Evolutionary conservation across 2,329 filamentous ascomycete genomes (phyloP).

Genomic region (Teratosphaeria nubilosa): DNA sequence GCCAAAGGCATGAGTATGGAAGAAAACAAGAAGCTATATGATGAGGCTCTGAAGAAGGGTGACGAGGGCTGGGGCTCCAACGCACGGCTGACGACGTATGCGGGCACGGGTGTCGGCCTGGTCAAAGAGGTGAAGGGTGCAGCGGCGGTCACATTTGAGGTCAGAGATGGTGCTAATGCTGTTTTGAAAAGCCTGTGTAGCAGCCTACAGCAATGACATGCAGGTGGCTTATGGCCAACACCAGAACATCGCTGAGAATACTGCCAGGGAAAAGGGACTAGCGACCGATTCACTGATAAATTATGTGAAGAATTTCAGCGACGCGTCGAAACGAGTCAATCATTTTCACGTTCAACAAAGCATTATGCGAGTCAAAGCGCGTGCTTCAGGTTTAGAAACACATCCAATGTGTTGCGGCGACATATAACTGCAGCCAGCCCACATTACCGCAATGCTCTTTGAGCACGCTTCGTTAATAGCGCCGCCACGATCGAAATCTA

Average conservation of each 20-base stretch:
- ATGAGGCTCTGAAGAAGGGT: conserved; percentile 38
- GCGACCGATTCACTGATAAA: background rate
- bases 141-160: conserved; percentile 41
- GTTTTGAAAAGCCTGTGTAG: conserved; percentile 3
- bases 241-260: background rate
- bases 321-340: background rate
- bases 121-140: conserved; percentile 42
- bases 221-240: background rate
- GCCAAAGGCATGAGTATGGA: conserved; percentile 28
- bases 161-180: conserved; percentile 26
- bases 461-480: background rate
- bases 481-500: background rate
- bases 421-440: background rate
- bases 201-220: background rate
- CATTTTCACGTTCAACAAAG: background rate
- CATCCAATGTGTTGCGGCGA: background rate
- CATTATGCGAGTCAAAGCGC: background rate
- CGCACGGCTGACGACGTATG: conserved; percentile 42
- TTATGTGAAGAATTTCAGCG: background rate
- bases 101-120: conserved; percentile 51
- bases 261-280: background rate
- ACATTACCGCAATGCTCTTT: background rate
- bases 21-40: conserved; percentile 35
- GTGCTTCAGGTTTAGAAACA: background rate
- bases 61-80: conserved; percentile 44